These are phyloP conservation scores for Citrus unshiu DNA, from an alignment of 345 rosid genomes.

Conservation along the genomic window DNA sequence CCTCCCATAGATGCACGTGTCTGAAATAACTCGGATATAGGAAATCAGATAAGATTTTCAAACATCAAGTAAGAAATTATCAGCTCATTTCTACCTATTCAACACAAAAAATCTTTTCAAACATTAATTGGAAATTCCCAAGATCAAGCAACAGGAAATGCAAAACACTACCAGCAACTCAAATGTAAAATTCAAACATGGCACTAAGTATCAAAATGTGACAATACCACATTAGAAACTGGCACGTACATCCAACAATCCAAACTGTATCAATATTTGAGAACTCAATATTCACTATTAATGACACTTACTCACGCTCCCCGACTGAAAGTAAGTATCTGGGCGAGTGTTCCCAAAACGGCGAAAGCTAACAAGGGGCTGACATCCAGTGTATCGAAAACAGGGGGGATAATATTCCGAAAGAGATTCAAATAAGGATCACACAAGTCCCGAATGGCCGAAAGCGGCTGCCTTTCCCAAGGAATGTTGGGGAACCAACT, in stretches of 20 bases:
- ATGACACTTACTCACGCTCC: slow-evolving; percentile 13
- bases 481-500: slow-evolving; percentile 97
- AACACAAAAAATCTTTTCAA: too few species aligned
- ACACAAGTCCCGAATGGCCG: slow-evolving; percentile 78
- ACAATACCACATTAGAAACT: not conserved
- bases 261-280: not conserved
- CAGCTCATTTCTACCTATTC: not conserved
- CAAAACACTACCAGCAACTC: not conserved
- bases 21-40: not conserved
- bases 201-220: not conserved
- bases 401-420: slow-evolving; percentile 75
- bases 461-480: slow-evolving; percentile 85
- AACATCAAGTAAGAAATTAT: not conserved
- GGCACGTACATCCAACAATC: not conserved
- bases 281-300: not conserved
- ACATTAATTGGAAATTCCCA: not conserved
- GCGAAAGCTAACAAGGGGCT: slow-evolving; percentile 88
- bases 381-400: slow-evolving; percentile 74
- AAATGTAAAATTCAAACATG: not conserved
- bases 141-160: not conserved
- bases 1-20: not conserved
- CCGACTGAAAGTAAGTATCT: slow-evolving; percentile 56
- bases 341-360: slow-evolving; percentile 64
- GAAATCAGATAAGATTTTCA: not conserved
- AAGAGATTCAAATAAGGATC: slow-evolving; percentile 90